Evolutionary conservation across 73 alveolate genomes (phyloP), one percentile per base, ranked within the genome.

Genomic region (Symbiodinium pilosum): DNA sequence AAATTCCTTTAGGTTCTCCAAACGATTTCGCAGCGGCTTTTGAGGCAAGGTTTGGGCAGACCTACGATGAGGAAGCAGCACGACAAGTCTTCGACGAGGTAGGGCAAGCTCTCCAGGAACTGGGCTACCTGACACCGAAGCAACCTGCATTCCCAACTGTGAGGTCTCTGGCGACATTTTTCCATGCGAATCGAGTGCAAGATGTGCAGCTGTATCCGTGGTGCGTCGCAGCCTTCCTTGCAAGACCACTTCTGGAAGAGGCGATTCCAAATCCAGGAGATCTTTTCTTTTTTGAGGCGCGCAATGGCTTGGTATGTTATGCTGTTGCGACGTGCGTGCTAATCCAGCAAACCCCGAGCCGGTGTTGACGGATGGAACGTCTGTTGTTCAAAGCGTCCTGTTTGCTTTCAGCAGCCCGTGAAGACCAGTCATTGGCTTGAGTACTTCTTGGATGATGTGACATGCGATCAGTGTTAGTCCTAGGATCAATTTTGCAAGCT

Each of bases 11-110:
- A 0, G 14, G 75, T 11, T 20, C 54, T 11, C 71, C 75, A 20
- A 71, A 71, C 24, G 86, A 47, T 2, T 91, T 91, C 40, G 75
- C 43, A n/a, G 96, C 68, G 38, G 96, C 96, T 51, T 91, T 91
- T 43, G 88, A 91, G 43, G 87, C 42, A 20, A 14, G 77, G 39
- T 91, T 91, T 43, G 81, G 75, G 43, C 71, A 83, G 11, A 43
- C 71, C 14, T 91, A 91, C 54, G 96, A 91, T 28, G 96, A 91
- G 40, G 88, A 91, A n/a, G 87, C 40, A 44, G 96, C 96, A 7
- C 77, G 42, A 28, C 84, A 42, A 12, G 96, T 91, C 54, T 91
- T 56, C n/a, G 8, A 85, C 20, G 34, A 64, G 47, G 96, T 91
- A 2, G 96, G 96, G 5, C n/a, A 91, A 59, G 95, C 87, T 59